phyloP scores from a whole-genome alignment of 2,329 filamentous ascomycete genomes.

The Fusarium circinatum region DNA sequence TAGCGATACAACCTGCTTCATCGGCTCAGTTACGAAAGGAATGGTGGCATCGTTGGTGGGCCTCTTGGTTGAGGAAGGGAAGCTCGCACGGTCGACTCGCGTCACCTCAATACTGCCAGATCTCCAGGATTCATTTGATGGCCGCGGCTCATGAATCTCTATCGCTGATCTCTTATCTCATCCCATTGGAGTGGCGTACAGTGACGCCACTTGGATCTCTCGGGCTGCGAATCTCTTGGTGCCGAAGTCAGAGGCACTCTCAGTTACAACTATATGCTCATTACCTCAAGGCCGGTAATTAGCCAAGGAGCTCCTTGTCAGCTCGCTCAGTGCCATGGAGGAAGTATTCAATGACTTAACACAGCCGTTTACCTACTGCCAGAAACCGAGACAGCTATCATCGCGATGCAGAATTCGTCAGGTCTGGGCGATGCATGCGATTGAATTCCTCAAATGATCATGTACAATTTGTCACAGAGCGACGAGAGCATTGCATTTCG shows the following conservation, averaged over 20 bases:
- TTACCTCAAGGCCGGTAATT: neutral
- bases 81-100: neutral
- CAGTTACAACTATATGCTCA: neutral
- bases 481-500: too few relatives aligned
- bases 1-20: neutral
- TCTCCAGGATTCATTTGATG: neutral
- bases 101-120: neutral
- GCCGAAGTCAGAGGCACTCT: neutral
- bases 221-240: neutral
- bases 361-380: neutral
- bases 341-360: neutral
- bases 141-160: neutral
- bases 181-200: neutral
- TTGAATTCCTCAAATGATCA: too few relatives aligned
- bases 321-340: neutral
- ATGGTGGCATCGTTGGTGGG: neutral
- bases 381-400: neutral
- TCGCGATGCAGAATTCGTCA: neutral
- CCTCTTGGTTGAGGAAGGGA: neutral
- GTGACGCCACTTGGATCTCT: neutral
- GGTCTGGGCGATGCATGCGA: too few relatives aligned
- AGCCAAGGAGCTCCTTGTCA: too few relatives aligned
- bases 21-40: neutral
- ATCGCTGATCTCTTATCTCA: neutral
- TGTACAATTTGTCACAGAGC: accelerated